Base-by-base conservation (phyloP, 805 yeast genomes). In the Nakazawaea peltata region DNA sequence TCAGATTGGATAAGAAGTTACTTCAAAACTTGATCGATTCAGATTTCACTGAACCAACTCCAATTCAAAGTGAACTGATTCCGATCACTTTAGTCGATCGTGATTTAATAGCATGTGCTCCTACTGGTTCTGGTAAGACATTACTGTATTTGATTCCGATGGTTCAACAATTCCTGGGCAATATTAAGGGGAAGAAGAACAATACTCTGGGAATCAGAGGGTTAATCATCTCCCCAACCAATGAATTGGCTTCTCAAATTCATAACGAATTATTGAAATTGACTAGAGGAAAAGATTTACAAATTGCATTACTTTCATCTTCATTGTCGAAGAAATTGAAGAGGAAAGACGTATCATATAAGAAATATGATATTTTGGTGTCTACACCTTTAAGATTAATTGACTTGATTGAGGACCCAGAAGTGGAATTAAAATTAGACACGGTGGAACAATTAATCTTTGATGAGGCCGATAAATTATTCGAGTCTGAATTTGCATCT, bases 91-190 rank as follows among this genome's bases (percentile, higher is more conserved):
- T 86, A 35, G 67, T 73, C 35, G 69, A 65, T 19, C 71, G 94
- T 40, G 97, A 90, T 52, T 54, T 92, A 23, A 65, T 92, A 28
- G 94, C 95, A 1, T 85, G 96, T 67, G 97, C 97, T 0, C 97
- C 97, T 31, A 92, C 98, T 1, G 98, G 98, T 47, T 86, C 97
- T 4, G 98, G 98, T 66, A 92, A 92, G 54, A 92, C 98, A 0
- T 64, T 92, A 32, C 94, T 97, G 21, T 92, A 82, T 52, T 61
- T 84, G 38, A 73, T 87, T 13, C 98, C 99, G 4, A 48, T 90
- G 47, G 57, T 92, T 15, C 92, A 84, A 46, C 49, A 57, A 31
- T 26, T 28, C 5, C 30, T 64, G 13, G n/a, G n/a, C n/a, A n/a
- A n/a, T n/a, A n/a, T n/a, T n/a, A n/a, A n/a, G n/a, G 39, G 48